Percentiles rank a stretch among this genome's conserved stretches.
phyloP scores from a whole-genome alignment of 257 asterid species.

The Marsdenia floribunda region DNA sequence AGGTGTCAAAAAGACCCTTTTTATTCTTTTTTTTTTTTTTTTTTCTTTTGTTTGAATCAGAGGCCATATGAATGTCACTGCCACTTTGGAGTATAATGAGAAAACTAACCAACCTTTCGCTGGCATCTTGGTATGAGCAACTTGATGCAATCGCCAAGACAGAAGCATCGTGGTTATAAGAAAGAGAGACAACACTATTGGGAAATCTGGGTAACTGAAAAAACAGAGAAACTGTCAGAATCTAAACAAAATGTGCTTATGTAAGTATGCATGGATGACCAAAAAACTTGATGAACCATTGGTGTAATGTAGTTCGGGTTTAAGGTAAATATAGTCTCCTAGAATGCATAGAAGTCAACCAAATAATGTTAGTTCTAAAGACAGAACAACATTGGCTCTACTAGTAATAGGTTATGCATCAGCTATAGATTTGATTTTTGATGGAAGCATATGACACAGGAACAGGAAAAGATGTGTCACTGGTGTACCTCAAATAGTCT shows the following conservation, averaged over 20 bases:
- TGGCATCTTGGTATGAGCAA: slow-evolving; percentile 69
- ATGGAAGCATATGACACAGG: not conserved
- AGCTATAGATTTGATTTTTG: not conserved
- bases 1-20: not conserved
- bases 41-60: no score
- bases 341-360: not conserved
- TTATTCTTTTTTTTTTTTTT: no score
- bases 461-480: not conserved
- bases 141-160: slow-evolving; percentile 79
- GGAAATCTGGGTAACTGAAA: slow-evolving; percentile 58
- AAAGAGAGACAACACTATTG: slow-evolving; percentile 59
- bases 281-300: no score
- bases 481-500: slow-evolving; percentile 57
- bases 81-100: not conserved
- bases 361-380: no score
- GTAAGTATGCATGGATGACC: not conserved
- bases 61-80: no score
- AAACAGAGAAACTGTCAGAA: slow-evolving; percentile 16
- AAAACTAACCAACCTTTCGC: slow-evolving; percentile 45
- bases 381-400: not conserved
- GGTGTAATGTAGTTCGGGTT: no score
- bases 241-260: slow-evolving; percentile 9
- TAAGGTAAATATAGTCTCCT: not conserved
- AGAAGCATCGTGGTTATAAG: slow-evolving; percentile 64
- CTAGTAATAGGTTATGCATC: not conserved